phyloP scores from a whole-genome alignment of 2,329 filamentous ascomycete genomes.

The Fusarium humuli region DNA sequence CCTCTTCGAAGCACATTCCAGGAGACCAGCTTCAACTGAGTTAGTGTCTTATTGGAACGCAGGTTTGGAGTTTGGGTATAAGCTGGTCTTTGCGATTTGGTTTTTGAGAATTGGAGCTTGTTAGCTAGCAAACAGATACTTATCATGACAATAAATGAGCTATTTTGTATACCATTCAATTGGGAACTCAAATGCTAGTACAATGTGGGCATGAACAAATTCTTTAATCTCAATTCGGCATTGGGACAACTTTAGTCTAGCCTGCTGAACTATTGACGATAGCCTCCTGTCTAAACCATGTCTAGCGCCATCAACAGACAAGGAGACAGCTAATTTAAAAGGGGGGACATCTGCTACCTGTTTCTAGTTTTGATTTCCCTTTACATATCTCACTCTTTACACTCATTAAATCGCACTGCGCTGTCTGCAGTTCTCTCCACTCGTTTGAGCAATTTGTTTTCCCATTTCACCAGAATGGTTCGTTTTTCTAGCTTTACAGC shows the following conservation, averaged over 20 bases:
- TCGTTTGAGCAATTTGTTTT: not conserved
- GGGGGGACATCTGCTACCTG: not conserved
- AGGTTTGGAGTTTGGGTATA: not conserved
- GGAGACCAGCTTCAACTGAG: conserved; percentile 31
- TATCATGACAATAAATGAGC: not conserved
- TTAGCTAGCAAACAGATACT: not conserved
- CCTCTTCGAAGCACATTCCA: conserved; percentile 52
- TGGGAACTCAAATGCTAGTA: not conserved
- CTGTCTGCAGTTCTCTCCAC: not conserved
- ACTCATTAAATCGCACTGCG: not conserved
- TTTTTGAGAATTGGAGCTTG: not conserved
- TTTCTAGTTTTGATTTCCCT: not conserved
- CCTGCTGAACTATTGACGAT: not conserved
- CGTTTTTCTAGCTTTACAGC: not conserved
- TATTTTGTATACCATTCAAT: not conserved
- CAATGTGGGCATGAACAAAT: no score
- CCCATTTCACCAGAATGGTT: not conserved
- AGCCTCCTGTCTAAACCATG: not conserved
- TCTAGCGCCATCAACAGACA: not conserved
- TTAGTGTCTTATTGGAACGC: accelerated
- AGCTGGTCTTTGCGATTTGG: not conserved
- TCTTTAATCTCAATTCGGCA: no score
- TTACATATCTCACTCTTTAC: not conserved
- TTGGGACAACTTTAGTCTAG: not conserved
- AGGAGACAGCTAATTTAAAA: not conserved